Base-by-base conservation (phyloP, 2,329 filamentous ascomycete species). In the Atkinsonella hypoxylon region DNA sequence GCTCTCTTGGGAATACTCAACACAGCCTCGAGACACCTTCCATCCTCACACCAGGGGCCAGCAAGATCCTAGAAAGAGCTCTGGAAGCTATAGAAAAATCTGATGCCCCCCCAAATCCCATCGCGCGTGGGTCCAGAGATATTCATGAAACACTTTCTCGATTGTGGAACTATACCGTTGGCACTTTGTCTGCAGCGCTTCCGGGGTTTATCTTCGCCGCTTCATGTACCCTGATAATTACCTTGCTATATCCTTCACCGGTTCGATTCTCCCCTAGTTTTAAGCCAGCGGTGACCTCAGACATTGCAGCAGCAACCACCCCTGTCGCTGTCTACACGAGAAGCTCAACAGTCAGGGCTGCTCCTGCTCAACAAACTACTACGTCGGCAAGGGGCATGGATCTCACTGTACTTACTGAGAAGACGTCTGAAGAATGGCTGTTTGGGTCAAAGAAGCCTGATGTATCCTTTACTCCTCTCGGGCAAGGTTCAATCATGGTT, bases 401-500 rank as follows among this genome's bases (percentile, higher is more conserved):
- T 5, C 52, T 67, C 18, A 59, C 66, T 12, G 58, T 64, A 8
- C 52, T 67, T 9, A 58, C 62, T 39, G 60, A 64, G n/a, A 51
- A 51, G 26, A 51, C 53, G 8, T 51, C 61, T 9, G 60, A 66
- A 10, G 64, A 68, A 31, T 67, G 65, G 63, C 56, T 66, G 8
- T 68, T 67, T 51, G 58, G 60, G 8, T 52, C 59, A 15, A 66
- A 61, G 50, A 64, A 61, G 47, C 63, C 65, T 5, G 57, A 61
- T 4, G 50, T 69, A 15, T 62, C 60, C 3, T 61, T 64, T 38
- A 56, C 58, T 48, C 46, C 62, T 47, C 52, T 61, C 46, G 69
- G 73, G 51, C 67, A 69, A 49, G 72, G 74, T 50, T 72, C 78
- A 53, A 73, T 82, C 31, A 61, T 81, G 47, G 70, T 82, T 47